Base-by-base conservation (phyloP, 805 yeast species). In the Citeromyces nyonsensis region DNA sequence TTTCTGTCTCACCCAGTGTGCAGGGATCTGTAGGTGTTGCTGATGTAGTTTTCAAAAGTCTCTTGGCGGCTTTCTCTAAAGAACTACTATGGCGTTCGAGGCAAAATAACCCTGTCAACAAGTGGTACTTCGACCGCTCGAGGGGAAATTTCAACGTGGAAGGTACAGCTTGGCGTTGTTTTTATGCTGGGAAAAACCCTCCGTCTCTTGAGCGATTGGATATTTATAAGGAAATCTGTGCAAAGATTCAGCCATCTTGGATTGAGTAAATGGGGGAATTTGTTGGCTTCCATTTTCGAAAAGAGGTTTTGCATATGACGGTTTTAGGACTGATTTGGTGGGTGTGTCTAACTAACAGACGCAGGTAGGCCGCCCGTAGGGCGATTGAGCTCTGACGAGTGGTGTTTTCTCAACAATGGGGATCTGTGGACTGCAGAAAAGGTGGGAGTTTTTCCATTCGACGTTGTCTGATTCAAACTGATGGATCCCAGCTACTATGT, bases 21-120 rank as follows among this genome's bases (percentile, higher is more conserved):
- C 97, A 91, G 52, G 97, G 98, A 1, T 72, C 91, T 0, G 75
- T 93, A 4, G 94, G 96, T 4, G 74, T 88, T 10, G 96, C 98
- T 0, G 98, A 91, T 48, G 72, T 91, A 14, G 75, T 88, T 15
- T 85, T 91, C 60, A 91, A 88, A 48, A 63, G 80, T 6, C 71
- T 91, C 61, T 56, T 72, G 7, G 59, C 61, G 27, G 69, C 69
- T 32, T 86, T 75, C 47, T 80, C 83, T 0, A 54, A 64, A 10
- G 91, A 84, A 47, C 51, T 85, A 9, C 56, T 91, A 2, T 91
- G 98, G 98, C 68, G 98, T 44, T 88, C 97, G 1, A 60, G 94
- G 30, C 67, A 66, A 36, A 68, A 57, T 35, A 91, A 91, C 51
- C 95, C 95, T 0, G 95, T 91, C 6, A 91, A 91, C 57, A 85